Percentiles rank a stretch among this genome's conserved stretches.
Conservation (phyloP, 2,329 filamentous ascomycete species). For the Raffaelea ambrosiae region DNA sequence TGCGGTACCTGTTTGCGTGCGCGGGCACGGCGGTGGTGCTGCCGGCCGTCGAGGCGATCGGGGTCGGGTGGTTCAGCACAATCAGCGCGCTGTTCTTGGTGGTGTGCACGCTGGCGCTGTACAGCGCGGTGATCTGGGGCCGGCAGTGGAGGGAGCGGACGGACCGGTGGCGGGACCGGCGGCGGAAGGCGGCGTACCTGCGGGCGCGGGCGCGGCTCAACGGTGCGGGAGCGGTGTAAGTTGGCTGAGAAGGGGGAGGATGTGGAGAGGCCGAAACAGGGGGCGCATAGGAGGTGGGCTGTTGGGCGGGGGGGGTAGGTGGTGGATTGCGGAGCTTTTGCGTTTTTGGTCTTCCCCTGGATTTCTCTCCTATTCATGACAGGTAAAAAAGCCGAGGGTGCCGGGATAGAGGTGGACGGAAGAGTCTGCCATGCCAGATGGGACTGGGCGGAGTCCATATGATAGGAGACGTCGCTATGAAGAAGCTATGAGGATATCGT, state of each 20-base stretch:
- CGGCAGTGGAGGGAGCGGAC: slow-evolving; percentile 42
- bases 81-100: slow-evolving; percentile 53
- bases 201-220: slow-evolving; percentile 5
- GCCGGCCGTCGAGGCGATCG: slow-evolving; percentile 64
- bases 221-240: background rate
- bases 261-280: too few relatives aligned
- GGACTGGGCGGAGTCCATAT: too few relatives aligned
- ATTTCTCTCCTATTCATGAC: too few relatives aligned
- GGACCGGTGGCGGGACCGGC: slow-evolving; percentile 36
- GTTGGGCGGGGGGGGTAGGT: too few relatives aligned
- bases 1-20: slow-evolving; percentile 68
- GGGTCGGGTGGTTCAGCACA: slow-evolving; percentile 75
- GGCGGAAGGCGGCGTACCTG: slow-evolving; percentile 15
- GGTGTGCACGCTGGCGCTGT: slow-evolving; percentile 32
- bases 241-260: background rate
- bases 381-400: too few relatives aligned
- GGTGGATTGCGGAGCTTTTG: too few relatives aligned
- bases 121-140: slow-evolving; percentile 41
- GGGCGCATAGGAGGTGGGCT: too few relatives aligned
- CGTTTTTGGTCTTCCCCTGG: too few relatives aligned
- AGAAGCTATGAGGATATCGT: too few relatives aligned
- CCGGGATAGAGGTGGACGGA: too few relatives aligned
- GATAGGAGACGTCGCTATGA: too few relatives aligned
- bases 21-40: slow-evolving; percentile 62
- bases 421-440: too few relatives aligned